A percentile compares a stretch with the other conserved stretches of the same genome.
These are phyloP conservation scores for Globisporangium emineosum DNA, from an alignment of 352 stramenopile species.

Conservation along the genomic window DNA sequence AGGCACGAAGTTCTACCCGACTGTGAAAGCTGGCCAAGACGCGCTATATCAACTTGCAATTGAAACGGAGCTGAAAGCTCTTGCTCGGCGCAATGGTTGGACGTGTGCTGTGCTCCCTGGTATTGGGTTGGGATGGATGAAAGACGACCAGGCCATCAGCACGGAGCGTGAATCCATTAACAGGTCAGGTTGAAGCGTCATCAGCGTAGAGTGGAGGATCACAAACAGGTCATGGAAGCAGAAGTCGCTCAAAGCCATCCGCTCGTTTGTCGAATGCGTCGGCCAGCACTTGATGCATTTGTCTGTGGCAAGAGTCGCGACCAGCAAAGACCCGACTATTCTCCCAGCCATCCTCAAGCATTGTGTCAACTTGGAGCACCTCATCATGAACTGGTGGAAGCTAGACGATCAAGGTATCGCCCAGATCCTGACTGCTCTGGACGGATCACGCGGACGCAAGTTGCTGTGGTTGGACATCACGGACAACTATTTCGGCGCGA, in stretches of 20 bases:
- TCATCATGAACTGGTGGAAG: background rate
- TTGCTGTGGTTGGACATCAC: background rate
- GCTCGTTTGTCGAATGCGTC: no score
- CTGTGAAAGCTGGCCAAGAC: no score
- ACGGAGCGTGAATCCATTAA: background rate
- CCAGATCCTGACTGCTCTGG: background rate
- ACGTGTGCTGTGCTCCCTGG: background rate
- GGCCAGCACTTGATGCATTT: no score
- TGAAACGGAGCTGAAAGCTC: background rate
- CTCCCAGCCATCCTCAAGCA: background rate
- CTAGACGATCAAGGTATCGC: background rate
- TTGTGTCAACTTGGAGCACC: background rate
- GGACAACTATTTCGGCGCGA: background rate
- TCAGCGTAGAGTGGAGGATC: background rate
- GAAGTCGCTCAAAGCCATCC: no score
- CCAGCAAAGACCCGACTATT: background rate
- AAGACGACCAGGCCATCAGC: background rate
- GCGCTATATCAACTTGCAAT: background rate
- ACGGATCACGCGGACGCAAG: background rate
- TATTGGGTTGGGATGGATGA: background rate
- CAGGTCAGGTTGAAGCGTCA: background rate
- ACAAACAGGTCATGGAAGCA: no score
- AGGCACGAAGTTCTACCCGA: background rate
- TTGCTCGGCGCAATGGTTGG: background rate
- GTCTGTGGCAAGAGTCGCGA: background rate